These are phyloP conservation scores for Nicotiana otophora DNA, from an alignment of 257 asterid genomes.

Conservation along the genomic window DNA sequence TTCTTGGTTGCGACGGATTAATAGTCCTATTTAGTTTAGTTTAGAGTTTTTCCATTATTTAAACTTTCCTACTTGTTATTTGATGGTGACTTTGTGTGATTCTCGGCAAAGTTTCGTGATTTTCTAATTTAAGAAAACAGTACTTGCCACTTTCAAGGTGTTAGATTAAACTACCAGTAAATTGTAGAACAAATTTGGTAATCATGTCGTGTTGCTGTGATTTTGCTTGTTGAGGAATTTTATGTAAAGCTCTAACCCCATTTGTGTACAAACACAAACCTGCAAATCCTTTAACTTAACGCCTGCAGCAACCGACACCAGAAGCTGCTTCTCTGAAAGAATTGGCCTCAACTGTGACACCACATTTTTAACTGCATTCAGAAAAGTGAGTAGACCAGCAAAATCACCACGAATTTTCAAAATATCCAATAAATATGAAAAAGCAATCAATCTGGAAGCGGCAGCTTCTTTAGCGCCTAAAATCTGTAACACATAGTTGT, in stretches of 20 bases:
- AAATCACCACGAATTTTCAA: background rate
- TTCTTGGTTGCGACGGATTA: background rate
- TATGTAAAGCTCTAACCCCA: background rate
- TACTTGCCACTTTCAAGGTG: background rate
- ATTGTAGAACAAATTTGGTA: background rate
- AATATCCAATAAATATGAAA: background rate
- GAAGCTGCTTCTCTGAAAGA: conserved; percentile 68
- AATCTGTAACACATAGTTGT: background rate
- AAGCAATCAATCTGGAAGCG: background rate
- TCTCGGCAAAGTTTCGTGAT: background rate
- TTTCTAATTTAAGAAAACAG: background rate
- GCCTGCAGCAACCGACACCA: conserved; percentile 96
- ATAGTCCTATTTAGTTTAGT: background rate
- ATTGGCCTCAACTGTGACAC: conserved; percentile 54
- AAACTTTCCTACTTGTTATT: background rate
- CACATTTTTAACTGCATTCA: conserved; percentile 56
- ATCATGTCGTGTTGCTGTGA: background rate
- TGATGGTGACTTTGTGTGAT: background rate
- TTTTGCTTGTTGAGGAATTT: background rate
- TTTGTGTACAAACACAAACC: conserved; percentile 57
- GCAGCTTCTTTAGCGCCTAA: background rate
- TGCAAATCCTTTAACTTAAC: conserved; percentile 80
- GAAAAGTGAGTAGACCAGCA: background rate
- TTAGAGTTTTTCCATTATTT: background rate
- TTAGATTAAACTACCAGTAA: background rate